phyloP scores from a whole-genome alignment of 306 rosid genomes.

The Fagus crenata region DNA sequence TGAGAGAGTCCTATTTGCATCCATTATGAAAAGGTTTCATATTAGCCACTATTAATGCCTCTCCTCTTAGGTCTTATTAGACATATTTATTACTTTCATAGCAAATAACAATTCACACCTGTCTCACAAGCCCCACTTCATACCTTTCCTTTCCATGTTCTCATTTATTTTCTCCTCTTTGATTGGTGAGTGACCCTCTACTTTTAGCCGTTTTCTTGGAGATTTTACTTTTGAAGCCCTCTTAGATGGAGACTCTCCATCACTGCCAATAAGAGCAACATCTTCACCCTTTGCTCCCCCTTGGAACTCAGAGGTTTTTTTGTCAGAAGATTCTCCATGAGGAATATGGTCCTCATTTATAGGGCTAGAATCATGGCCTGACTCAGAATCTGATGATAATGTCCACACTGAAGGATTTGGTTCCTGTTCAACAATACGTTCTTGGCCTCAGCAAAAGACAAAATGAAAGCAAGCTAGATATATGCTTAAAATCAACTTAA shows the following conservation, averaged over 20 bases:
- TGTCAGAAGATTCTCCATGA: conserved; percentile 43
- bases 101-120: not conserved
- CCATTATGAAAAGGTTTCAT: not conserved
- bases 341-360: conserved; percentile 36
- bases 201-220: conserved; percentile 36
- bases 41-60: not conserved
- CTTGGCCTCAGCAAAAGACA: conserved; percentile 32
- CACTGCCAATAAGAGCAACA: conserved; percentile 34
- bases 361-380: conserved; percentile 40
- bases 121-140: conserved; percentile 4
- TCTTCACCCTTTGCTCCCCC: conserved; percentile 34
- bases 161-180: conserved; percentile 48
- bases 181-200: conserved; percentile 31
- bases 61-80: not conserved
- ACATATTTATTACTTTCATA: not conserved
- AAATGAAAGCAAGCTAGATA: not conserved
- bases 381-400: conserved; percentile 78
- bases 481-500: not conserved
- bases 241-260: conserved; percentile 51
- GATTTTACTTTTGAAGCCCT: conserved; percentile 47
- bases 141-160: conserved; percentile 47
- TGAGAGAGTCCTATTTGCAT: conserved; percentile 21
- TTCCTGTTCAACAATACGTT: conserved; percentile 40
- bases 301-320: conserved; percentile 33
- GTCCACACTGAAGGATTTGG: conserved; percentile 53